phyloP scores from a whole-genome alignment of 208 protist genomes.

The Acanthamoeba lenticulata region DNA sequence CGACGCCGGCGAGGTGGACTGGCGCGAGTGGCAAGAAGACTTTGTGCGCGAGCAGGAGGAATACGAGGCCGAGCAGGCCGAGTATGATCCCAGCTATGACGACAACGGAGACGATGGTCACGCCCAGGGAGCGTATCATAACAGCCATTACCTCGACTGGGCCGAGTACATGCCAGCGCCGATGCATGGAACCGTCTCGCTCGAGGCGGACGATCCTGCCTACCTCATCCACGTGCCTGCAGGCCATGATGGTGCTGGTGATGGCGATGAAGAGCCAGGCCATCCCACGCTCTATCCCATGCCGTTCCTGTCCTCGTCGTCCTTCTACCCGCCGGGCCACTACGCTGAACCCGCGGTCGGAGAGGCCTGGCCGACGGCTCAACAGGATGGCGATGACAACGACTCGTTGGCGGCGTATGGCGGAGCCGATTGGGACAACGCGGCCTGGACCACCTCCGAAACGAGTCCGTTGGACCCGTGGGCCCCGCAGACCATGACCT shows the following conservation, averaged over 20 bases:
- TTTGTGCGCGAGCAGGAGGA: neutral
- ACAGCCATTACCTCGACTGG: neutral
- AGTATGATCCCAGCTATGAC: neutral
- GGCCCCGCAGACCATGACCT: neutral
- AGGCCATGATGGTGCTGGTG: neutral
- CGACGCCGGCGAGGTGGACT: slow-evolving; percentile 4
- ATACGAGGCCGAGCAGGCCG: neutral
- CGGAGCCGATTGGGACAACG: too few species aligned
- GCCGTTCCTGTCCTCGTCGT: neutral
- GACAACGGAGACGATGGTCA: neutral
- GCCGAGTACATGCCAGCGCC: neutral
- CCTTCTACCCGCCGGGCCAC: neutral
- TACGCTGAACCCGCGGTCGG: neutral
- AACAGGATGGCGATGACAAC: too few species aligned
- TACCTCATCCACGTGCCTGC: neutral
- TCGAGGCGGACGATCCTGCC: neutral
- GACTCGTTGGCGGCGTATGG: too few species aligned
- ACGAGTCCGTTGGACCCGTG: neutral
- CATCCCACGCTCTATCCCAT: neutral
- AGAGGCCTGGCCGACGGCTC: neutral
- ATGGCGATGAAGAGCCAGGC: neutral
- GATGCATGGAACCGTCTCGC: too few species aligned
- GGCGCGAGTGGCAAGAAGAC: neutral
- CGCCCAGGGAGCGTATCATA: neutral
- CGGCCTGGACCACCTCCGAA: too few species aligned